A percentile compares a stretch with the other conserved stretches of the same genome.
phyloP scores from a whole-genome alignment of 441 rosid species.

The Erodium trifolium region DNA sequence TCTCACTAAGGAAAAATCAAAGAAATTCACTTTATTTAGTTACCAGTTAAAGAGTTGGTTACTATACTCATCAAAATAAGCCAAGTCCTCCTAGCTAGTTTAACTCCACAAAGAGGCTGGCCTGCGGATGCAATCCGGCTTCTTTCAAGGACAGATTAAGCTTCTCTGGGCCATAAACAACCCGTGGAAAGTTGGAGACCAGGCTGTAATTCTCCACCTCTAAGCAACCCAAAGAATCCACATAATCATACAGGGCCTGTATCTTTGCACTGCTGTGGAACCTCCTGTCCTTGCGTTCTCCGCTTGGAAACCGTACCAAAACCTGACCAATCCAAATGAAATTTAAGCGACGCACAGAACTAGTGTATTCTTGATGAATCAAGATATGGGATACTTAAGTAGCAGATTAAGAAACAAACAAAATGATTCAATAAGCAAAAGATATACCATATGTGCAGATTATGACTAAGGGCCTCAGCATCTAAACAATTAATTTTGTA shows the following conservation, averaged over 20 bases:
- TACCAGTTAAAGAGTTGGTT: no score
- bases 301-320: constrained; percentile 78
- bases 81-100: constrained; percentile 29
- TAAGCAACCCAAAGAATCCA: constrained; percentile 79
- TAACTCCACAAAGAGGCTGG: constrained; percentile 91
- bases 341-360: background rate
- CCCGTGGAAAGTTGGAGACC: constrained; percentile 81
- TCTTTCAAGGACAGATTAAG: constrained; percentile 54
- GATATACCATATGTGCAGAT: background rate
- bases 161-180: constrained; percentile 58
- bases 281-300: constrained; percentile 91
- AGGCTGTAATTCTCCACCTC: constrained; percentile 65
- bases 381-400: background rate
- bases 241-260: constrained; percentile 64
- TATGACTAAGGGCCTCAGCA: background rate
- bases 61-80: constrained; percentile 1
- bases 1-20: no score
- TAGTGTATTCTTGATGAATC: background rate
- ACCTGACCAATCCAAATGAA: constrained; percentile 34
- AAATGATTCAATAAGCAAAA: no score
- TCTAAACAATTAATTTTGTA: background rate
- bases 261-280: constrained; percentile 52
- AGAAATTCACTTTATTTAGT: no score
- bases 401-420: background rate
- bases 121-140: constrained; percentile 95